Conservation (phyloP, 768 basidiomycete species). For the Russula sp. region DNA sequence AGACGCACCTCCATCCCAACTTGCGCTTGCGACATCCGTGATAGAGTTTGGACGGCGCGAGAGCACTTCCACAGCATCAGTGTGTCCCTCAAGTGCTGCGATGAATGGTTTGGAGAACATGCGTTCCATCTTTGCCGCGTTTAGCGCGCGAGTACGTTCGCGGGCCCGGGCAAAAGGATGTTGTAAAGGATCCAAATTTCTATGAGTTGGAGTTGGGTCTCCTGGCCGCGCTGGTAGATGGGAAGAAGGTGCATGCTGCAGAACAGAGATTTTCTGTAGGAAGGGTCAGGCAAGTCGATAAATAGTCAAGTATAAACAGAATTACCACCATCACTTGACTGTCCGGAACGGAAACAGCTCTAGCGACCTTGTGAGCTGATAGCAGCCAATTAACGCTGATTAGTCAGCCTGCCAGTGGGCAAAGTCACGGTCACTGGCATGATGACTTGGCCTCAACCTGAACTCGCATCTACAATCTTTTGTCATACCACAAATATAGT, state of each 20-base stretch:
- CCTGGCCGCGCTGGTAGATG: slow-evolving; percentile 73
- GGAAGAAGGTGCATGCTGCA: slow-evolving; percentile 73
- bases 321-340: slow-evolving; percentile 16
- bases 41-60: slow-evolving; percentile 13
- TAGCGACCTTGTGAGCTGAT: no score
- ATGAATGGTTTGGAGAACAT: slow-evolving; percentile 99
- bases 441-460: no score
- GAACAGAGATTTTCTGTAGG: slow-evolving; percentile 73
- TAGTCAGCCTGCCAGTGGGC: neutral
- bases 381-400: neutral
- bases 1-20: slow-evolving; percentile 88
- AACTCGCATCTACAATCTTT: no score
- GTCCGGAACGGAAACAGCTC: neutral
- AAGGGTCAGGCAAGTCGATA: neutral
- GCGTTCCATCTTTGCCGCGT: slow-evolving; percentile 93
- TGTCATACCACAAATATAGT: no score
- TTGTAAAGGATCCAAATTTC: slow-evolving; percentile 91
- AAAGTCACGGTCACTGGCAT: no score
- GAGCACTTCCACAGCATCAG: slow-evolving; percentile 28
- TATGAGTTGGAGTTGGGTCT: slow-evolving; percentile 79
- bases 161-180: slow-evolving; percentile 92
- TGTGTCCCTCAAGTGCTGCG: slow-evolving; percentile 83
- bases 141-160: slow-evolving; percentile 89
- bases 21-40: slow-evolving; percentile 41
- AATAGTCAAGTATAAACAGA: neutral